A percentile compares a stretch with the other conserved stretches of the same genome.
These are phyloP conservation scores for Solanum paucissectum DNA, from an alignment of 257 asterid genomes.

Conservation along the genomic window DNA sequence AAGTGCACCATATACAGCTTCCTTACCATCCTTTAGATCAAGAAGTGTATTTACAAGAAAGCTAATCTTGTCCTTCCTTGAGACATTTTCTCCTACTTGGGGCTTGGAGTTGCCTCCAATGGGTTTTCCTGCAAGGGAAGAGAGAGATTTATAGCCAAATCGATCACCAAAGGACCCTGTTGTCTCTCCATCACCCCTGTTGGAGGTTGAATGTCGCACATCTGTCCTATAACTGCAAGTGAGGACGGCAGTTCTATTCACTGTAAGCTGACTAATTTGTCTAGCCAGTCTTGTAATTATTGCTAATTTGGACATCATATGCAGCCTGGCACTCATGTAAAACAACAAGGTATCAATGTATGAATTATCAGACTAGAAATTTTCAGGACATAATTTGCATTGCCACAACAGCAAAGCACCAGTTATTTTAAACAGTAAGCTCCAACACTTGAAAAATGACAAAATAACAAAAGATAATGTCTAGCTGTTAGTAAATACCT, in stretches of 20 bases:
- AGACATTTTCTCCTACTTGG: conserved; percentile 61
- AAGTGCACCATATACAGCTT: conserved; percentile 54
- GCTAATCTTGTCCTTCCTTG: conserved; percentile 52
- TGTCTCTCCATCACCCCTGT: conserved; percentile 6
- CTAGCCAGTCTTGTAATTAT: conserved; percentile 25
- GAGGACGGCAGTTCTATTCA: conserved; percentile 16
- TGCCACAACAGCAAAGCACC: neutral
- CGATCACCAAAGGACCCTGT: conserved; percentile 6
- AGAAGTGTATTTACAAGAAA: conserved; percentile 47
- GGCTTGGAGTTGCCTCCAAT: conserved; percentile 8
- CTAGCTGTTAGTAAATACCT: neutral
- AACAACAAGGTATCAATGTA: neutral
- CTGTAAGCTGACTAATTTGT: conserved; percentile 20
- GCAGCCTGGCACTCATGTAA: neutral
- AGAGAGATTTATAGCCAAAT: neutral
- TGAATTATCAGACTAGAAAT: neutral
- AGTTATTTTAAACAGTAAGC: neutral
- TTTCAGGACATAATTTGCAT: neutral
- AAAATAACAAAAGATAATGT: neutral
- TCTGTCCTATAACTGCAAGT: conserved; percentile 17
- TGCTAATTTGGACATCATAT: conserved; percentile 28
- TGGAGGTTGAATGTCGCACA: conserved; percentile 15
- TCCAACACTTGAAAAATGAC: neutral
- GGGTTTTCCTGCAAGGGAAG: conserved; percentile 9
- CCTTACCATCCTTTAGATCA: conserved; percentile 51